Conservation (phyloP, 805 yeast genomes). For the Ogataea allantospora region DNA sequence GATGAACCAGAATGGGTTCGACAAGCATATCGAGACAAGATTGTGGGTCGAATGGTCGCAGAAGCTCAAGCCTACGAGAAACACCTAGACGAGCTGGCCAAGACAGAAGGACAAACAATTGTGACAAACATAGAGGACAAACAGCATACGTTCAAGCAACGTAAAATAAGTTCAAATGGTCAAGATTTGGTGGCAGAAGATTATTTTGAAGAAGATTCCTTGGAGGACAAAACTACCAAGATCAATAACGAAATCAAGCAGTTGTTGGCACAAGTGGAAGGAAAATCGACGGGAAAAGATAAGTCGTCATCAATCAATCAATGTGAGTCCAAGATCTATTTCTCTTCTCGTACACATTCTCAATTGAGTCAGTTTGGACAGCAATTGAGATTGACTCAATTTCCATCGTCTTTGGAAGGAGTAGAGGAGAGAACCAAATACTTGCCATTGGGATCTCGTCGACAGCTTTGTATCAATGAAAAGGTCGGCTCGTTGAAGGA, state of each 20-base stretch:
- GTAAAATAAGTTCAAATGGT: slow-evolving; percentile 11
- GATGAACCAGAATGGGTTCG: slow-evolving; percentile 44
- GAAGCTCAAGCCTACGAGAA: slow-evolving; percentile 40
- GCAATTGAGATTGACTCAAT: slow-evolving; percentile 61
- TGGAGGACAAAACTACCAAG: slow-evolving; percentile 31
- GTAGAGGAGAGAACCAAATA: slow-evolving; percentile 58
- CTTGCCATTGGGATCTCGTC: slow-evolving; percentile 77
- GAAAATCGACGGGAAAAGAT: slow-evolving; percentile 22
- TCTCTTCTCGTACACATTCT: slow-evolving; percentile 87
- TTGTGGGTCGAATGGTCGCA: slow-evolving; percentile 29
- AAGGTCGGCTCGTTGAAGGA: slow-evolving; percentile 50
- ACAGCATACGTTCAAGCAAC: slow-evolving; percentile 7
- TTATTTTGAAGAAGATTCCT: slow-evolving; percentile 35
- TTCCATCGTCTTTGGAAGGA: slow-evolving; percentile 57
- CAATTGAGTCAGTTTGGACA: slow-evolving; percentile 78
- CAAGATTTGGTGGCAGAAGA: slow-evolving; percentile 36
- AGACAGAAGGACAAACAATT: slow-evolving; percentile 25
- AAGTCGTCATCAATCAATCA: slow-evolving; percentile 24
- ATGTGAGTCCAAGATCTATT: slow-evolving; percentile 53
- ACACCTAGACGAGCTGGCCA: slow-evolving; percentile 37
- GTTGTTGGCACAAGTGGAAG: slow-evolving; percentile 44
- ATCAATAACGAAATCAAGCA: slow-evolving; percentile 47
- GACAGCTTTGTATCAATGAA: slow-evolving; percentile 78
- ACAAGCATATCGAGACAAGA: slow-evolving; percentile 33
- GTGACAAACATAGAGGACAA: slow-evolving; percentile 24